A percentile compares a stretch with the other conserved stretches of the same genome.
Evolutionary conservation across 495 filamentous ascomycete genomes (phyloP).

Genomic region (Lepraria neglecta): DNA sequence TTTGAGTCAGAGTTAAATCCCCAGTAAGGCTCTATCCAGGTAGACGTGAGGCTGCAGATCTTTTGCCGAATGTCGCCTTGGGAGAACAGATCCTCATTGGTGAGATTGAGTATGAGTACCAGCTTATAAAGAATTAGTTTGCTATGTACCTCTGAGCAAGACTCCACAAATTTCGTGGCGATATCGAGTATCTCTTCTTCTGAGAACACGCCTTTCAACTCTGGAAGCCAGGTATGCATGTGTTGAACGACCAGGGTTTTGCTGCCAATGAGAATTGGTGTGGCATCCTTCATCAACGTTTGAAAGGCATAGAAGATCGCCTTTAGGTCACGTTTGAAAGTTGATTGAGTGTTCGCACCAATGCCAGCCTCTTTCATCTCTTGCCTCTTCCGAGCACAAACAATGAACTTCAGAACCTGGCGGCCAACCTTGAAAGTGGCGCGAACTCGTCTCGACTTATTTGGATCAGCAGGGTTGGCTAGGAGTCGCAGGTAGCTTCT

Average conservation of each 20-base stretch:
- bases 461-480: slow-evolving; percentile 66
- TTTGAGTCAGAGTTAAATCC: slow-evolving; percentile 64
- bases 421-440: slow-evolving; percentile 92
- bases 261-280: slow-evolving; percentile 80
- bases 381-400: slow-evolving; percentile 80
- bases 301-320: slow-evolving; percentile 87
- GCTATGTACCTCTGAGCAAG: slow-evolving; percentile 79
- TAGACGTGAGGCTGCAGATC: slow-evolving; percentile 72
- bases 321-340: slow-evolving; percentile 77
- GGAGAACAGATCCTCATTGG: slow-evolving; percentile 70
- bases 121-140: slow-evolving; percentile 94
- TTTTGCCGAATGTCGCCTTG: slow-evolving; percentile 64
- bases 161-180: slow-evolving; percentile 87
- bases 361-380: slow-evolving; percentile 83
- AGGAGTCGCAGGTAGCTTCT: slow-evolving; percentile 78
- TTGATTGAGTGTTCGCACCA: slow-evolving; percentile 70
- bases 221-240: slow-evolving; percentile 93
- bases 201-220: slow-evolving; percentile 67
- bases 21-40: slow-evolving; percentile 95
- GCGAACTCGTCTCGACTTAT: slow-evolving; percentile 74
- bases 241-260: slow-evolving; percentile 95
- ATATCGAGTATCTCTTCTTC: slow-evolving; percentile 84
- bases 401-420: slow-evolving; percentile 91
- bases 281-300: slow-evolving; percentile 75
- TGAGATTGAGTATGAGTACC: slow-evolving; percentile 84